Conservation (phyloP, 768 basidiomycete genomes). For the Tremella mesenterica region DNA sequence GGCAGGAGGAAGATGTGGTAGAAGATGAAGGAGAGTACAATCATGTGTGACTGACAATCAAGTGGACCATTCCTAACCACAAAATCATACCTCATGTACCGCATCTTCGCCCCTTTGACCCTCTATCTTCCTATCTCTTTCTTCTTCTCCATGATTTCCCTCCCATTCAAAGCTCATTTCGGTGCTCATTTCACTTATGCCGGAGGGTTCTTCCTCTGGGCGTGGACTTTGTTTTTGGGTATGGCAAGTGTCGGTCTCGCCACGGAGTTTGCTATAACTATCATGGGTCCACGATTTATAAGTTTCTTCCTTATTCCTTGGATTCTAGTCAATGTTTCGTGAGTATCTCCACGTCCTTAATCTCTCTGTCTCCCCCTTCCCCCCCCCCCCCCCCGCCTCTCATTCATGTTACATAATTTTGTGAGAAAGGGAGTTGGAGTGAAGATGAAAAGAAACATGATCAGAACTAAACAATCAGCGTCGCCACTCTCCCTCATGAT, state of each 20-base stretch:
- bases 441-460: not conserved
- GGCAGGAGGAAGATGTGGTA: too few relatives aligned
- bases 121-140: slow-evolving; percentile 47
- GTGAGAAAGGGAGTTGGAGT: too few relatives aligned
- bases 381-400: too few relatives aligned
- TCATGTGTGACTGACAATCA: not conserved
- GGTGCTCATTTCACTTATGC: slow-evolving; percentile 44
- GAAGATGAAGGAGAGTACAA: too few relatives aligned
- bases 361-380: too few relatives aligned
- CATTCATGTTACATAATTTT: too few relatives aligned
- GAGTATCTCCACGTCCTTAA: slow-evolving; percentile 1
- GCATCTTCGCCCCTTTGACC: slow-evolving; percentile 44
- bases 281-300: slow-evolving; percentile 44
- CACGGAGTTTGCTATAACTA: slow-evolving; percentile 44
- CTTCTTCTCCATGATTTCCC: slow-evolving; percentile 48
- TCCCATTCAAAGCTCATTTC: slow-evolving; percentile 49
- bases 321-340: slow-evolving; percentile 40
- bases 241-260: slow-evolving; percentile 44
- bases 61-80: slow-evolving; percentile 47
- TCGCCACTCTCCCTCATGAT: slow-evolving; percentile 38
- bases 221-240: slow-evolving; percentile 40
- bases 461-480: slow-evolving; percentile 7
- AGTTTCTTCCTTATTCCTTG: slow-evolving; percentile 43
- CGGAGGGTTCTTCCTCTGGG: slow-evolving; percentile 47
- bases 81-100: slow-evolving; percentile 43